phyloP scores from a whole-genome alignment of 768 basidiomycete species.

The Phylloporus sp. region DNA sequence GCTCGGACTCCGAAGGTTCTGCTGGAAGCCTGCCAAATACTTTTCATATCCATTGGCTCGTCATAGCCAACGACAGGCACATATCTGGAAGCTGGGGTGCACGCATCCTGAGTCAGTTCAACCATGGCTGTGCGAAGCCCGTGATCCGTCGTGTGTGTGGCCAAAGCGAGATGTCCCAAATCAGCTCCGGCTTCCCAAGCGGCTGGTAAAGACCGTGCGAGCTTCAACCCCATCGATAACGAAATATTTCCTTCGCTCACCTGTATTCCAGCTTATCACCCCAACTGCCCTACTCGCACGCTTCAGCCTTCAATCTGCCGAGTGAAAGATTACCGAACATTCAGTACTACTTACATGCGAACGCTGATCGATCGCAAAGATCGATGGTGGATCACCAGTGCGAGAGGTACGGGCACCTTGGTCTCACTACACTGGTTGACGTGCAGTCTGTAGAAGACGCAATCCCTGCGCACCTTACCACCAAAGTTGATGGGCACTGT shows the following conservation, averaged over 20 bases:
- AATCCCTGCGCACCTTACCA: background rate
- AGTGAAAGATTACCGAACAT: background rate
- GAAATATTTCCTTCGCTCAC: constrained; percentile 14
- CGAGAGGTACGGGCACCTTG: background rate
- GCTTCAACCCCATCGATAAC: background rate
- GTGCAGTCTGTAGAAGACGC: background rate
- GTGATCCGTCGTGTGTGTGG: too few species aligned
- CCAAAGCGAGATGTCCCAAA: too few species aligned
- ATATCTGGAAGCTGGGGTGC: background rate
- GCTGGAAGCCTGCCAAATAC: background rate
- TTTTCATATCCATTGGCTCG: too few species aligned
- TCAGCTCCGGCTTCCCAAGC: too few species aligned
- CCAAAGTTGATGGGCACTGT: background rate
- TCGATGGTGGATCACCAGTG: background rate
- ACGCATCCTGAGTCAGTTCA: too few species aligned
- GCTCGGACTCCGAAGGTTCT: constrained; percentile 1
- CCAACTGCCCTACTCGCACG: background rate
- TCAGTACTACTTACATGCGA: background rate
- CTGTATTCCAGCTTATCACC: background rate
- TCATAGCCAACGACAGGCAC: too few species aligned
- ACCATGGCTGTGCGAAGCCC: background rate
- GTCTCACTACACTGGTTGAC: background rate
- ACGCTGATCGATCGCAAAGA: background rate
- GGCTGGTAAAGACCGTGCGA: too few species aligned
- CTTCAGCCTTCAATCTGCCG: background rate